A percentile compares a stretch with the other conserved stretches of the same genome.
Evolutionary conservation across 1,284 basidiomycete species (phyloP).

Genomic region (Takashimella tepidaria): DNA sequence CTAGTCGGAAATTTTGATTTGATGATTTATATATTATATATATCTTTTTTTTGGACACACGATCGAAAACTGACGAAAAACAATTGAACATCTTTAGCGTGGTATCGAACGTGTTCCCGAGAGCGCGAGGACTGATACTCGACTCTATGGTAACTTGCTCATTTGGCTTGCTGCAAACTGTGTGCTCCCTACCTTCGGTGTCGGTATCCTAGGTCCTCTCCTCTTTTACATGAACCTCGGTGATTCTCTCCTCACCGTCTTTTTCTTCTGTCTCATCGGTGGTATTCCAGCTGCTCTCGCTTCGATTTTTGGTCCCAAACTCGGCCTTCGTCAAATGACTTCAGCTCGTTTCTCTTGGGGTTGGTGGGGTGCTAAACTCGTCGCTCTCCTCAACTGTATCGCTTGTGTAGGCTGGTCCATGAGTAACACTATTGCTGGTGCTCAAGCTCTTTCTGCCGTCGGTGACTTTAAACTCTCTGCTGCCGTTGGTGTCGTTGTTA

Average conservation of each 20-base stretch:
- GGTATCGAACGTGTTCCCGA: constrained; percentile 40
- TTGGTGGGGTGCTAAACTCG: constrained; percentile 36
- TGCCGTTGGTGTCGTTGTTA: constrained; percentile 40
- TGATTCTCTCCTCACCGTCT: constrained; percentile 33
- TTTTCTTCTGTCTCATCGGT: constrained; percentile 30
- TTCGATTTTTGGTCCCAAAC: constrained; percentile 37
- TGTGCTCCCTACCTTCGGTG: constrained; percentile 37
- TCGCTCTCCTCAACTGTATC: constrained; percentile 37
- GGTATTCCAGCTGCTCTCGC: constrained; percentile 29
- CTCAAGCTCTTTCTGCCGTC: constrained; percentile 33
- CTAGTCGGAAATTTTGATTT: too few relatives aligned
- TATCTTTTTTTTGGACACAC: too few relatives aligned
- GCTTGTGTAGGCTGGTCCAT: constrained; percentile 42
- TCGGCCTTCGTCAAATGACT: constrained; percentile 47
- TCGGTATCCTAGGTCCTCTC: constrained; percentile 31
- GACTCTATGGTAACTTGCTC: constrained; percentile 26
- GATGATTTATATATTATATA: too few relatives aligned
- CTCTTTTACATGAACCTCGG: constrained; percentile 32
- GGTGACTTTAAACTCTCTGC: constrained; percentile 37
- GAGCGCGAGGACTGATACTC: constrained; percentile 21
- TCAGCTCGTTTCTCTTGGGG: constrained; percentile 48
- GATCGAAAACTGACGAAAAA: too few relatives aligned
- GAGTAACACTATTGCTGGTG: constrained; percentile 48
- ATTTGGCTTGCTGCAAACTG: constrained; percentile 34
- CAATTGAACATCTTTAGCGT: constrained; percentile 12